Evolutionary conservation across 2,329 filamentous ascomycete species (phyloP).

Genomic region (Penicillium sp.): DNA sequence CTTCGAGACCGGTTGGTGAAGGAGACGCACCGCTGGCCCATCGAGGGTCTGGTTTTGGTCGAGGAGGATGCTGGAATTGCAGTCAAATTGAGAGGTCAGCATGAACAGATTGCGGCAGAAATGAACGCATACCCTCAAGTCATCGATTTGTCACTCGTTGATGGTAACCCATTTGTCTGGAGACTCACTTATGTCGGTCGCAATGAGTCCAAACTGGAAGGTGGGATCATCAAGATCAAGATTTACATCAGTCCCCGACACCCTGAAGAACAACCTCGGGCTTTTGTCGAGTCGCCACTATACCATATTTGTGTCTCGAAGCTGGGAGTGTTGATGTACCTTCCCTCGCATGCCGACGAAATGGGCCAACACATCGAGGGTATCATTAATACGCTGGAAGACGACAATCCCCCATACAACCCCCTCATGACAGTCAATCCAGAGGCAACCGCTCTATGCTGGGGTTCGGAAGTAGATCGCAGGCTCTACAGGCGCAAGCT

Average conservation of each 20-base stretch:
- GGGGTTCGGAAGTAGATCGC: slow-evolving; percentile 75
- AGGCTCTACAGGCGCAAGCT: slow-evolving; percentile 81
- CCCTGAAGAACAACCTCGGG: slow-evolving; percentile 82
- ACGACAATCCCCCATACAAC: slow-evolving; percentile 84
- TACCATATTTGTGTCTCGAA: slow-evolving; percentile 85
- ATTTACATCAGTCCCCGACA: slow-evolving; percentile 80
- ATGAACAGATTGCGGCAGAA: slow-evolving; percentile 73
- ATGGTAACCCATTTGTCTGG: slow-evolving; percentile 89
- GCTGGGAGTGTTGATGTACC: slow-evolving; percentile 81
- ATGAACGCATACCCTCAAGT: slow-evolving; percentile 69
- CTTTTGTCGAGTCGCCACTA: slow-evolving; percentile 73
- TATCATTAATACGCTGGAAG: slow-evolving; percentile 78
- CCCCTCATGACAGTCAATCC: slow-evolving; percentile 82
- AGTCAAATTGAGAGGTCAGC: slow-evolving; percentile 78
- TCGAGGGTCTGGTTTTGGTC: slow-evolving; percentile 63
- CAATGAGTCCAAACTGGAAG: slow-evolving; percentile 90
- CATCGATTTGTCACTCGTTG: slow-evolving; percentile 71
- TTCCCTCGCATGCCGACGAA: slow-evolving; percentile 68
- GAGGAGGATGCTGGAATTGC: slow-evolving; percentile 71
- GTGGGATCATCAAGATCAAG: slow-evolving; percentile 79
- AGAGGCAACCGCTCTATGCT: slow-evolving; percentile 81
- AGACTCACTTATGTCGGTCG: slow-evolving; percentile 82
- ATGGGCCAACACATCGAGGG: slow-evolving; percentile 79
- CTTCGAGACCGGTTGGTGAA: slow-evolving; percentile 69
- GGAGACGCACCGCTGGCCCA: slow-evolving; percentile 70